Conservation (phyloP, 495 filamentous ascomycete genomes). For the Xylaria curta region DNA sequence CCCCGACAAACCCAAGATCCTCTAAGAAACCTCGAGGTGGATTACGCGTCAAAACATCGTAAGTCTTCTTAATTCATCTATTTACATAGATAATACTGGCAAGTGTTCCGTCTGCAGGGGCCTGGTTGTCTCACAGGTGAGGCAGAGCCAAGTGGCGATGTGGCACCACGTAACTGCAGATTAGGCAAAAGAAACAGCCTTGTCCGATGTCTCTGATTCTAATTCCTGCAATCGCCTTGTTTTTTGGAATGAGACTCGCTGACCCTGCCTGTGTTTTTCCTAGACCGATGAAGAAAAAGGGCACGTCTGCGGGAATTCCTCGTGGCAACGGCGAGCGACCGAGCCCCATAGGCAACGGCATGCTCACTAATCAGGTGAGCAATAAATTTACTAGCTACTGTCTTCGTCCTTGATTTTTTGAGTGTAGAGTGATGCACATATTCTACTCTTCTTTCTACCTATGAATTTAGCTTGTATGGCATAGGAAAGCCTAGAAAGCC, state of each 20-base stretch:
- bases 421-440: not conserved
- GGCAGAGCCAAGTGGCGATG: slow-evolving; percentile 45
- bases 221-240: not conserved
- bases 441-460: not conserved
- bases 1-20: slow-evolving; percentile 57
- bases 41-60: slow-evolving; percentile 73
- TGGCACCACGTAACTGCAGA: slow-evolving; percentile 45
- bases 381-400: not conserved
- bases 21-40: slow-evolving; percentile 62
- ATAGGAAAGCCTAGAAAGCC: slow-evolving; percentile 23
- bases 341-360: slow-evolving; percentile 55
- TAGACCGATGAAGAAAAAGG: slow-evolving; percentile 65
- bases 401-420: not conserved
- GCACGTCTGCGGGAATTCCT: slow-evolving; percentile 57
- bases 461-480: not conserved
- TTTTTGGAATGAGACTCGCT: slow-evolving; percentile 25
- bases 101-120: slow-evolving; percentile 29
- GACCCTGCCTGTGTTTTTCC: slow-evolving; percentile 25
- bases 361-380: slow-evolving; percentile 52
- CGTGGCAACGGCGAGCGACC: slow-evolving; percentile 57
- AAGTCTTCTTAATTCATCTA: slow-evolving; percentile 47
- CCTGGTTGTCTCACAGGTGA: slow-evolving; percentile 39
- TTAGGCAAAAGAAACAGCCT: slow-evolving; percentile 11
- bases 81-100: slow-evolving; percentile 24
- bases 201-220: slow-evolving; percentile 1